Conservation (phyloP, 257 asterid species). For the Verbascum thapsus region DNA sequence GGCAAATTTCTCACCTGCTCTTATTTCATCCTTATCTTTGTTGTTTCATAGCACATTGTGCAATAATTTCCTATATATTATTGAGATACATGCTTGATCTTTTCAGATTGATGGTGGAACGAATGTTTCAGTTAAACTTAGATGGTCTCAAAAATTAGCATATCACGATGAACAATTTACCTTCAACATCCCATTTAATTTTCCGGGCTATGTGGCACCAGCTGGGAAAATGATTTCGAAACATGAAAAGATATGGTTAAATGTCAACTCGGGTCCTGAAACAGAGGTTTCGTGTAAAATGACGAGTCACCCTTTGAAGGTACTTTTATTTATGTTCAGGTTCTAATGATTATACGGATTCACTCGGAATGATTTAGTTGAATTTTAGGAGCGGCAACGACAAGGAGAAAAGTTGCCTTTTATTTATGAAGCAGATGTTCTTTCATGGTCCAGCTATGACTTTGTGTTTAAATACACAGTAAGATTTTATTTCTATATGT, state of each 20-base stretch:
- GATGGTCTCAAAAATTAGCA: conserved; percentile 87
- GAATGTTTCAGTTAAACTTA: conserved; percentile 65
- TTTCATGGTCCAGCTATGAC: conserved; percentile 80
- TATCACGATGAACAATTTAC: conserved; percentile 61
- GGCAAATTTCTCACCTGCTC: conserved; percentile 39
- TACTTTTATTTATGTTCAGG: conserved; percentile 29
- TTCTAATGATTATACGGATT: conserved; percentile 23
- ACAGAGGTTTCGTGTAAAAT: conserved; percentile 62
- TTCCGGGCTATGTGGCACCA: conserved; percentile 86
- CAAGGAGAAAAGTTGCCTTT: conserved; percentile 69
- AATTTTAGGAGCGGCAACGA: conserved; percentile 59
- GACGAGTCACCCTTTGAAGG: conserved; percentile 88
- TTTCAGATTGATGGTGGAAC: conserved; percentile 89
- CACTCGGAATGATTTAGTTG: conserved; percentile 2
- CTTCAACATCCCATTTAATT: conserved; percentile 76
- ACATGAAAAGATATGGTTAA: conserved; percentile 75
- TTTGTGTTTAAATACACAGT: conserved; percentile 65
- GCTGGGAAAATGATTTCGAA: conserved; percentile 82
- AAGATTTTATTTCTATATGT: conserved; percentile 30
- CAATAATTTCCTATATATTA: neutral
- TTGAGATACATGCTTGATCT: neutral
- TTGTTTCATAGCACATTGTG: too few relatives aligned
- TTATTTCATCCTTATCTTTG: too few relatives aligned
- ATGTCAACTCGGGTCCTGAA: conserved; percentile 68
- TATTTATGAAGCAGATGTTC: conserved; percentile 72